Evolutionary conservation across 2,329 filamentous ascomycete species (phyloP).

Genomic region (Bimuria novae-zelandiae): DNA sequence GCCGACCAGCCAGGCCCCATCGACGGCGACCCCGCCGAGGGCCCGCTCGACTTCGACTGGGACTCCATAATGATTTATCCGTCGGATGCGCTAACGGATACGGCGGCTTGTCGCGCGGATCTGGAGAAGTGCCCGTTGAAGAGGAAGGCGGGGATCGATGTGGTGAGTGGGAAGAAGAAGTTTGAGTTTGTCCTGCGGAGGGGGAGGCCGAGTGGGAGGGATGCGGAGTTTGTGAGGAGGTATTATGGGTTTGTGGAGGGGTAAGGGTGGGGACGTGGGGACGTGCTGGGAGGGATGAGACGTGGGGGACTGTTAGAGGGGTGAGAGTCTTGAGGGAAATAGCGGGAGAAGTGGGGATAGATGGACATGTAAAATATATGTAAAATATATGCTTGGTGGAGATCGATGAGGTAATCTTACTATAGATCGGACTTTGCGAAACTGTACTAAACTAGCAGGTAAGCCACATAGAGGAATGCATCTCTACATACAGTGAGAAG

Average conservation of each 20-base stretch:
- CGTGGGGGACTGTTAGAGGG: too few relatives aligned
- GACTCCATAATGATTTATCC: slow-evolving; percentile 8
- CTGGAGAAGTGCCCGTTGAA: neutral
- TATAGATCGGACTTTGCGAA: too few relatives aligned
- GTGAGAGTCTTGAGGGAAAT: too few relatives aligned
- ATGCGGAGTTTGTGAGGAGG: slow-evolving; percentile 2
- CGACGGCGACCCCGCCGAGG: neutral
- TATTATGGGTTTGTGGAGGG: neutral
- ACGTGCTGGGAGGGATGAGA: too few relatives aligned
- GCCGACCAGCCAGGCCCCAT: neutral
- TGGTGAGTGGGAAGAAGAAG: neutral
- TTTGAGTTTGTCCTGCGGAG: neutral
- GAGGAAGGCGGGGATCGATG: neutral
- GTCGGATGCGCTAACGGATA: neutral
- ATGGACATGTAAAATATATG: too few relatives aligned
- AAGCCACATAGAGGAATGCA: too few relatives aligned
- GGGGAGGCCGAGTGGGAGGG: neutral
- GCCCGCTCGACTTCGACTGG: neutral
- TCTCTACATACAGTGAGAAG: too few relatives aligned
- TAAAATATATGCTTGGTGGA: too few relatives aligned
- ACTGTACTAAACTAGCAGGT: too few relatives aligned
- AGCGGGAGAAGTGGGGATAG: too few relatives aligned
- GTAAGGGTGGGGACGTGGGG: too few relatives aligned
- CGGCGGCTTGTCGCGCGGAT: neutral
- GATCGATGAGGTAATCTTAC: too few relatives aligned